Evolutionary conservation across 225 moss, liverwort and hornwort genomes (phyloP).

Genomic region (Pleurozium schreberi): DNA sequence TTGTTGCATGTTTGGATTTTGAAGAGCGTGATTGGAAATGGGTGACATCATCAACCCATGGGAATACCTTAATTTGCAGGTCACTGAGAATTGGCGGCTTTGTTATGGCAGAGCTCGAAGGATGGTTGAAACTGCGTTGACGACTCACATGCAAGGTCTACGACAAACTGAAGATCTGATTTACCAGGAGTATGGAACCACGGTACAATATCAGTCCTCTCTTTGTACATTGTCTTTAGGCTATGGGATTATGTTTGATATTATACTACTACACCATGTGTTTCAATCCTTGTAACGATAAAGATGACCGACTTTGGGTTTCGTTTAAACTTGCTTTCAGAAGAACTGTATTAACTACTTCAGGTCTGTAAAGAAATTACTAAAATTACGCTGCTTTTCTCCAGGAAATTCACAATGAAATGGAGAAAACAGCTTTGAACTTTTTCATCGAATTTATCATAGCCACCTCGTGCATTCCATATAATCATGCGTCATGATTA

Average conservation of each 20-base stretch:
- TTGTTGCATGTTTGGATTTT: background rate
- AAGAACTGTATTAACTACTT: background rate
- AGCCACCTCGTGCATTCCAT: background rate
- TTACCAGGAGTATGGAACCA: conserved; percentile 22
- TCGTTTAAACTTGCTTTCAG: background rate
- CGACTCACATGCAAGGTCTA: conserved; percentile 28
- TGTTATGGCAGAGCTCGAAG: conserved; percentile 8
- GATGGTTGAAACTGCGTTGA: conserved; percentile 22
- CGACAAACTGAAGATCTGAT: conserved; percentile 18
- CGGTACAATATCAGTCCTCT: background rate
- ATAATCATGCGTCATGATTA: background rate
- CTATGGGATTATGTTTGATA: background rate
- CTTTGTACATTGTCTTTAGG: background rate
- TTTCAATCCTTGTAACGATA: background rate
- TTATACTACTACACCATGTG: background rate
- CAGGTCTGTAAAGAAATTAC: background rate
- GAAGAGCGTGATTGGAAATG: background rate
- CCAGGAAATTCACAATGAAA: background rate
- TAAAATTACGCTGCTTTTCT: background rate
- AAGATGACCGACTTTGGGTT: background rate
- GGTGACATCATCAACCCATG: too few species aligned
- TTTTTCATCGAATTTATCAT: background rate
- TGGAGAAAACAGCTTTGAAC: background rate
- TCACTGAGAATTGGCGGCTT: background rate
- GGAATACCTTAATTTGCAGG: background rate